Evolutionary conservation across 2,329 filamentous ascomycete species (phyloP), one percentile per base, ranked within the genome.

Genomic region (Colletotrichum plurivorum): DNA sequence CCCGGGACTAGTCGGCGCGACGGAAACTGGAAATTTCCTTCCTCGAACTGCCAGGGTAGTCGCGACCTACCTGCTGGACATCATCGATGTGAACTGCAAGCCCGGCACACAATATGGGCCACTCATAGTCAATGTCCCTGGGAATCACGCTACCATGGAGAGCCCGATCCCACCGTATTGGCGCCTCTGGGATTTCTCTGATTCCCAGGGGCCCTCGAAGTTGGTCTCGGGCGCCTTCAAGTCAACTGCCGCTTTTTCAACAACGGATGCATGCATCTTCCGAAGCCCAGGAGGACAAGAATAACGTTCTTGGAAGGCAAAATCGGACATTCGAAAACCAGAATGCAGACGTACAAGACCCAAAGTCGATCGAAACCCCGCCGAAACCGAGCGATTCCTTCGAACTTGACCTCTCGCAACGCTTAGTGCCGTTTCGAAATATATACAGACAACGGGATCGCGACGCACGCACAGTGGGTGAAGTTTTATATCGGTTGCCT

Each of bases 61-160:
- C 52, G 56, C 63, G 13, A 67, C 46, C 31, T 65, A n/a, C 18
- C 63, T 55, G 13, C 27, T 36, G 31, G 7, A 45, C 22, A 9
- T 39, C 39, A 25, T 51, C 15, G 52, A 69, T 39, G 51, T 27
- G 45, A 67, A 51, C 53, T 56, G 54, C 53, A 5, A 63, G 68
- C 65, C 65, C 65, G 39, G 48, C 53, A 60, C 36, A 43, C 69
- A 79, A 71, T 56, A 84, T 84, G 82, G 72, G 67, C 75, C 73
- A 64, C 66, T 77, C 73, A 82, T 84, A 80, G 80, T 76, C 74
- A 80, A 85, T 85, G 83, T 83, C 78, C 77, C 78, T 82, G 77
- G 81, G 82, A 79, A 80, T 82, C 80, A 80, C 78, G 73, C 78
- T 79, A 75, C 70, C 78, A 77, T 82, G 81, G 82, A 81, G 82